Evolutionary conservation across 345 rosid species (phyloP).

Genomic region (Eucalyptus dawsonii): DNA sequence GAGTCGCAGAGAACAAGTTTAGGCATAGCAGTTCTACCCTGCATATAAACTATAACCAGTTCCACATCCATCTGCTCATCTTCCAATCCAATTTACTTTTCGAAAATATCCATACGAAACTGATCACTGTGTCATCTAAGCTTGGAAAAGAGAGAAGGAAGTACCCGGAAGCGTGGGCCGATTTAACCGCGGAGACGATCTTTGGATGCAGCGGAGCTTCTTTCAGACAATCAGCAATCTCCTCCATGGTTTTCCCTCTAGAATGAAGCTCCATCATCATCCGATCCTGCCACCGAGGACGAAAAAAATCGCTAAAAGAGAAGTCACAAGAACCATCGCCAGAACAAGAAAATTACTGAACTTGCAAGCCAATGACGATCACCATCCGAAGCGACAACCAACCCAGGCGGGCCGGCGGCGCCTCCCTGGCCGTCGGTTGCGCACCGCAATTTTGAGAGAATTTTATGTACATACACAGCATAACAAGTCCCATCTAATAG

Average conservation of each 20-base stretch:
- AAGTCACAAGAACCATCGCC: neutral
- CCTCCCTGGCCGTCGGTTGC: neutral
- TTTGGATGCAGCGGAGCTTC: constrained; percentile 53
- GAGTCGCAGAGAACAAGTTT: neutral
- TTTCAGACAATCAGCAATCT: constrained; percentile 43
- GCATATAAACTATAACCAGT: neutral
- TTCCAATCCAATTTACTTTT: neutral
- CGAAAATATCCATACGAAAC: neutral
- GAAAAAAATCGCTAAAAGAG: neutral
- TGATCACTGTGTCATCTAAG: neutral
- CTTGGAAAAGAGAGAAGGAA: neutral
- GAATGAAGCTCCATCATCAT: constrained; percentile 72
- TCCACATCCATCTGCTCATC: neutral
- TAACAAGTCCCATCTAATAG: neutral
- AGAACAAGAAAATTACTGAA: neutral
- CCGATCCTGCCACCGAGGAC: constrained; percentile 30
- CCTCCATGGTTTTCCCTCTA: constrained; percentile 45
- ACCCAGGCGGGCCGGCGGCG: neutral
- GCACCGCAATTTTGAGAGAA: neutral
- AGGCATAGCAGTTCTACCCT: neutral
- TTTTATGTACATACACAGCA: neutral
- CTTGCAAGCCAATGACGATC: neutral
- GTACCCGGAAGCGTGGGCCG: constrained; percentile 78
- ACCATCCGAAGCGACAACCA: neutral
- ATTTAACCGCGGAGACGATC: constrained; percentile 49